Percentiles rank a stretch among this genome's conserved stretches.
Conservation (phyloP, 2,329 filamentous ascomycete species). For the Diaporthe vaccinii region DNA sequence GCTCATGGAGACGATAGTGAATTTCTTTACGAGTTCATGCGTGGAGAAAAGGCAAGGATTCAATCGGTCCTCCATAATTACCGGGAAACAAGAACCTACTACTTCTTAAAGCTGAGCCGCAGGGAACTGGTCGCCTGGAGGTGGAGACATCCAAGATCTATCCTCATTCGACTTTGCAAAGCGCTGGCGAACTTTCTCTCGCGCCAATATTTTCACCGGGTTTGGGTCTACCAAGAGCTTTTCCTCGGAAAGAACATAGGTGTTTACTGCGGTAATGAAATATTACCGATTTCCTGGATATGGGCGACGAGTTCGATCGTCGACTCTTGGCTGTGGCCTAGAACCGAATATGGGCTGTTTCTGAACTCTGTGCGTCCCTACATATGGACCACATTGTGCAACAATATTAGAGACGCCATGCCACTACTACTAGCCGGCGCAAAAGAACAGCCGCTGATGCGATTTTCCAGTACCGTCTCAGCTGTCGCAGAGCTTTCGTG, state of each 20-base stretch:
- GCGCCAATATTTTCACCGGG: not conserved
- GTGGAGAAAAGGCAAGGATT: not conserved
- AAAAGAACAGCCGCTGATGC: not conserved
- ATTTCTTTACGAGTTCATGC: not conserved
- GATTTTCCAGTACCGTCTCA: not conserved
- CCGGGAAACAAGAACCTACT: not conserved
- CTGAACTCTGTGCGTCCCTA: not conserved
- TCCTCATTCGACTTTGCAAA: not conserved
- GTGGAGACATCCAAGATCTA: not conserved
- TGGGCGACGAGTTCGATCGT: not conserved
- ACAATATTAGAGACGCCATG: not conserved
- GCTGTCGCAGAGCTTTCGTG: not conserved
- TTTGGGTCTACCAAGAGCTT: conserved; percentile 15
- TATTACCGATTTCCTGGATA: not conserved
- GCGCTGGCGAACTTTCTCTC: not conserved
- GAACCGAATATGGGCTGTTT: not conserved
- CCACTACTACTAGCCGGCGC: not conserved
- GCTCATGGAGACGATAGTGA: not conserved
- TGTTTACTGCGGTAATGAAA: not conserved
- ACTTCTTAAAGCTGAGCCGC: not conserved
- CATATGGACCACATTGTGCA: not conserved
- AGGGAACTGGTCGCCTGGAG: not conserved
- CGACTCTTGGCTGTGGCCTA: not conserved
- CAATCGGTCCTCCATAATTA: not conserved
- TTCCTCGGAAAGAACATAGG: not conserved